Conservation (phyloP, 2,329 filamentous ascomycete species). For the Myriosclerotinia scirpicola region DNA sequence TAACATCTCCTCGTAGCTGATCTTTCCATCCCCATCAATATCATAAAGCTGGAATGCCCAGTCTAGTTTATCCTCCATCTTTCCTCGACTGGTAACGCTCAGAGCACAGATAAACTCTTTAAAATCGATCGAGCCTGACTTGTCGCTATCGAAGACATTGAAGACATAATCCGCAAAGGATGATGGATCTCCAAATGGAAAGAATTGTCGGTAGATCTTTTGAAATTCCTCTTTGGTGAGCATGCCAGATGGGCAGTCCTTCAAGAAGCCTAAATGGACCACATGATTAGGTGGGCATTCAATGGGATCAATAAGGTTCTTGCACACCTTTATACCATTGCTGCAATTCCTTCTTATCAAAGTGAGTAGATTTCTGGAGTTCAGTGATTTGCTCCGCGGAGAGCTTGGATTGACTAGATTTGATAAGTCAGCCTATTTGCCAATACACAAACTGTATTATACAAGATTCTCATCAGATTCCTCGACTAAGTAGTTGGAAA, state of each 20-base stretch:
- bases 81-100: conserved; percentile 93
- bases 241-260: conserved; percentile 96
- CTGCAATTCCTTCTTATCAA: conserved; percentile 99
- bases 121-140: conserved; percentile 97
- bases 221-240: conserved; percentile 98
- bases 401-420: conserved; percentile 88
- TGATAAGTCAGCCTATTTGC: conserved; percentile 17
- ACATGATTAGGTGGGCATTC: conserved; percentile 24
- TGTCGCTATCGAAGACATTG: conserved; percentile 97
- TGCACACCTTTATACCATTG: conserved; percentile 98
- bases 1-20: conserved; percentile 98
- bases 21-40: conserved; percentile 98
- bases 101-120: conserved; percentile 99
- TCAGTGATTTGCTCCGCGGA: conserved; percentile 94
- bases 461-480: background rate
- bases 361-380: conserved; percentile 95
- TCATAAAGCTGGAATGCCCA: conserved; percentile 99
- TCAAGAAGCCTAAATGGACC: conserved; percentile 74
- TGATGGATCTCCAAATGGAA: conserved; percentile 95
- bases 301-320: conserved; percentile 20
- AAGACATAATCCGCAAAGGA: conserved; percentile 99
- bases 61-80: conserved; percentile 99
- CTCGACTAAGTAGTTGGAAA: background rate
- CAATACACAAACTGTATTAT: background rate
- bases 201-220: conserved; percentile 99